Evolutionary conservation across 2,329 filamentous ascomycete genomes (phyloP).

Genomic region (Colletotrichum musicola): DNA sequence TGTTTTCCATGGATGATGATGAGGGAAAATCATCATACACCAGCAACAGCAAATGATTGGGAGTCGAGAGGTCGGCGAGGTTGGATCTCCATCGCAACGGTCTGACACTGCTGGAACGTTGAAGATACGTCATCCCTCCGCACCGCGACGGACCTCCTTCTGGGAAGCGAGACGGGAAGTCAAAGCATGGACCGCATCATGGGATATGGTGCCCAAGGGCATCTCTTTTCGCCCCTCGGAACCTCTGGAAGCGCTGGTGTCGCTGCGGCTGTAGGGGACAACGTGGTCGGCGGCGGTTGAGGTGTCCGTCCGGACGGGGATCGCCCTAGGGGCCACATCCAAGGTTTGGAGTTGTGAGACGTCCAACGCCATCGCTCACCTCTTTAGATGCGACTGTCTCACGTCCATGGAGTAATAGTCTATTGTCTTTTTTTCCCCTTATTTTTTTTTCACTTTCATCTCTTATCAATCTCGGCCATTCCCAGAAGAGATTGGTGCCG

Average conservation of each 20-base stretch:
- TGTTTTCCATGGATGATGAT: neutral
- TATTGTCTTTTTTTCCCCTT: too few species aligned
- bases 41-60: neutral
- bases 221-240: neutral
- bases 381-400: constrained; percentile 28
- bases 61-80: constrained; percentile 1
- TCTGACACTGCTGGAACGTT: constrained; percentile 8
- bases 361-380: constrained; percentile 1
- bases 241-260: neutral
- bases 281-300: constrained; percentile 8
- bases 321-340: constrained; percentile 10
- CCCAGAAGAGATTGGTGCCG: too few species aligned
- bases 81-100: constrained; percentile 12
- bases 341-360: constrained; percentile 19
- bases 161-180: constrained; percentile 10
- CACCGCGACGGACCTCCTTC: too few species aligned
- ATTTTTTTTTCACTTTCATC: too few species aligned
- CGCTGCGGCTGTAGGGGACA: constrained; percentile 7
- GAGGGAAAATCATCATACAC: too few species aligned
- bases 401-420: constrained; percentile 24
- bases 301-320: neutral
- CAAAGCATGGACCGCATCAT: constrained; percentile 9
- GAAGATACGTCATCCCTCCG: constrained; percentile 12
- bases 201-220: neutral
- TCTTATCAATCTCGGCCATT: neutral